These are phyloP conservation scores for Filobasidium uniguttulatum DNA, from an alignment of 1,284 basidiomycete species.

Conservation along the genomic window DNA sequence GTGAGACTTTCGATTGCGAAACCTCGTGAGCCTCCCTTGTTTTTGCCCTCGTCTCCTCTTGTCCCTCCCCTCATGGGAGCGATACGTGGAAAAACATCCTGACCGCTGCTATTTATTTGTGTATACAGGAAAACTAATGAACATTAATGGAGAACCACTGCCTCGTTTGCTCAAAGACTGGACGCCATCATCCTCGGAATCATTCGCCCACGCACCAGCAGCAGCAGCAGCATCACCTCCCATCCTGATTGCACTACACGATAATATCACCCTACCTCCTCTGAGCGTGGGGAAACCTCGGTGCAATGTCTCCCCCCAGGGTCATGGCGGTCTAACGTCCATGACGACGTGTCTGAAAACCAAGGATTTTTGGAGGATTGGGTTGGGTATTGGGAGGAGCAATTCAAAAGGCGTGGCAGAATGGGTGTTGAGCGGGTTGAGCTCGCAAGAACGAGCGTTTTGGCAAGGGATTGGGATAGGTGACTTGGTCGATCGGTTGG, in stretches of 20 bases:
- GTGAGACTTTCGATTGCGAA: slow-evolving; percentile 7
- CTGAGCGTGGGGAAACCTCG: slow-evolving; percentile 5
- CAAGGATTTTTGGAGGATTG: slow-evolving; percentile 13
- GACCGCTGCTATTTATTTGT: neutral
- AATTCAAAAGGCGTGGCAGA: slow-evolving; percentile 3
- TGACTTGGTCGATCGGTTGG: neutral
- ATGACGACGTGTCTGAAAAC: slow-evolving; percentile 6
- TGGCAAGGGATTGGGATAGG: slow-evolving; percentile 15
- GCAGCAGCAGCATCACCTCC: neutral
- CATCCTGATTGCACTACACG: slow-evolving; percentile 13
- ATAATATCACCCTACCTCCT: slow-evolving; percentile 7
- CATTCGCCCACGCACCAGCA: neutral
- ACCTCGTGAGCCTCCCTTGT: slow-evolving; percentile 5
- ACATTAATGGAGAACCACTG: slow-evolving; percentile 8
- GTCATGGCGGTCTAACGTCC: slow-evolving; percentile 14
- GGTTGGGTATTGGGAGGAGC: slow-evolving; percentile 12
- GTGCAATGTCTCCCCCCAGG: slow-evolving; percentile 7
- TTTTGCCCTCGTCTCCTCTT: neutral
- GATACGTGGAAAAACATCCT: neutral
- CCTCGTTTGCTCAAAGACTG: slow-evolving; percentile 9
- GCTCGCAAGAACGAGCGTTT: slow-evolving; percentile 8
- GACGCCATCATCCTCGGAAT: neutral
- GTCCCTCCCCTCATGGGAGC: too few species aligned
- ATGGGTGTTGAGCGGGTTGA: slow-evolving; percentile 9
- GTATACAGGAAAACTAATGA: slow-evolving; percentile 10